Conservation (phyloP, 2,329 filamentous ascomycete genomes). For the Fusarium tjaetaba region DNA sequence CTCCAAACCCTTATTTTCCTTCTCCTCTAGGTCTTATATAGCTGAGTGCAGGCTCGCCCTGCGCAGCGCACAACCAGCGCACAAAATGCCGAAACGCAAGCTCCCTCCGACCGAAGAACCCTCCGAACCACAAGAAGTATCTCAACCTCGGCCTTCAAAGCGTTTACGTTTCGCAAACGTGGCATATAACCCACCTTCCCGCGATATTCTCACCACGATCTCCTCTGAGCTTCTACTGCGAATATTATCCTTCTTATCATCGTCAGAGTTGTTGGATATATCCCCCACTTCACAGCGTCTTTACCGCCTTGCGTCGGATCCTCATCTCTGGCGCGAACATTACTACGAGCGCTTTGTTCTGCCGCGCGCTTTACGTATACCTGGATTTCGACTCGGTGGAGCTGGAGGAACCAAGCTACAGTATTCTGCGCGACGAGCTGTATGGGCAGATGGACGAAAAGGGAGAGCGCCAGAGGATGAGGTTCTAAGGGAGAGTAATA, state of each 20-base stretch:
- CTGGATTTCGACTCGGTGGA: conserved; percentile 64
- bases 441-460: conserved; percentile 58
- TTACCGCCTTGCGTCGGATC: conserved; percentile 77
- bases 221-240: conserved; percentile 91
- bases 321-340: conserved; percentile 88
- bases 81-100: conserved; percentile 44
- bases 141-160: conserved; percentile 31
- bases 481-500: neutral
- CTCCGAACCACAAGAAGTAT: neutral
- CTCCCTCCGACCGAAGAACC: conserved; percentile 12
- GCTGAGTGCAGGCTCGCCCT: conserved; percentile 25
- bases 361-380: conserved; percentile 79
- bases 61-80: neutral
- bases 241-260: conserved; percentile 80
- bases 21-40: neutral
- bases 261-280: conserved; percentile 71
- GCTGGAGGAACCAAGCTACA: conserved; percentile 50
- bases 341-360: conserved; percentile 91
- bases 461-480: conserved; percentile 56
- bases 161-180: conserved; percentile 32
- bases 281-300: conserved; percentile 79
- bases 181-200: conserved; percentile 20
- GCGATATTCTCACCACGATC: conserved; percentile 75
- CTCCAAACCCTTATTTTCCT: neutral
- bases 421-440: conserved; percentile 55